Conservation (phyloP, 2,329 filamentous ascomycete species). For the Colletotrichum zoysiae region DNA sequence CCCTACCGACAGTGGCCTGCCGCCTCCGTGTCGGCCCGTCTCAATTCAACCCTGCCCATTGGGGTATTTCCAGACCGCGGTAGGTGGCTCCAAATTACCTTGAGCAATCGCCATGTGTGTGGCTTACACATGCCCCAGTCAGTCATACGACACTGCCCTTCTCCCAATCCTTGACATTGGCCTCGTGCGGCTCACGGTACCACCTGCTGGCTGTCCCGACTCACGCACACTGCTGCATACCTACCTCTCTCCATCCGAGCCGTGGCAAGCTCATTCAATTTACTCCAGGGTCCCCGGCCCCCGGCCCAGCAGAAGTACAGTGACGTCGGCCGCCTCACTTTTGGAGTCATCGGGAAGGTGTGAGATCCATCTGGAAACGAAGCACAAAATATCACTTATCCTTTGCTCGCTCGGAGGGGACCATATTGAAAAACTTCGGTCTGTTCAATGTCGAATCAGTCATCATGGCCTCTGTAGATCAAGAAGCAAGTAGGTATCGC, state of each 20-base stretch:
- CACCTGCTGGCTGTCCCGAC: constrained; percentile 21
- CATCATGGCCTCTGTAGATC: constrained; percentile 23
- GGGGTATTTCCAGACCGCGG: neutral
- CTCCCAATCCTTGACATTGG: neutral
- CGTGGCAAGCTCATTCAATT: neutral
- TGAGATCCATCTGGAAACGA: neutral
- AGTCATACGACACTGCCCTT: constrained; percentile 34
- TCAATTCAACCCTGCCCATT: constrained; percentile 10
- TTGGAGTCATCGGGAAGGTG: neutral
- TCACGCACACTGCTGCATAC: neutral
- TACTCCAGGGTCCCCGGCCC: constrained; percentile 18
- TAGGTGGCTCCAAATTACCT: too few species aligned
- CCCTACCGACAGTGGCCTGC: constrained; percentile 18
- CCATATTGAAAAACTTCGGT: neutral
- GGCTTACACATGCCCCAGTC: neutral
- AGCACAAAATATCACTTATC: neutral
- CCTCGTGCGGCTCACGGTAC: constrained; percentile 7
- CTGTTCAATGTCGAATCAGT: neutral
- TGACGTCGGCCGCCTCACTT: constrained; percentile 24
- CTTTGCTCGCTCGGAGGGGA: neutral
- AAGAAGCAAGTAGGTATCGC: constrained; percentile 27
- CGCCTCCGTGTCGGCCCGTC: constrained; percentile 8
- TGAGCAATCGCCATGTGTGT: constrained; percentile 1
- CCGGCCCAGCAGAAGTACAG: neutral
- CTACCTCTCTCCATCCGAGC: neutral